Base-by-base conservation (phyloP, 768 basidiomycete genomes). In the Mycena indigotica region DNA sequence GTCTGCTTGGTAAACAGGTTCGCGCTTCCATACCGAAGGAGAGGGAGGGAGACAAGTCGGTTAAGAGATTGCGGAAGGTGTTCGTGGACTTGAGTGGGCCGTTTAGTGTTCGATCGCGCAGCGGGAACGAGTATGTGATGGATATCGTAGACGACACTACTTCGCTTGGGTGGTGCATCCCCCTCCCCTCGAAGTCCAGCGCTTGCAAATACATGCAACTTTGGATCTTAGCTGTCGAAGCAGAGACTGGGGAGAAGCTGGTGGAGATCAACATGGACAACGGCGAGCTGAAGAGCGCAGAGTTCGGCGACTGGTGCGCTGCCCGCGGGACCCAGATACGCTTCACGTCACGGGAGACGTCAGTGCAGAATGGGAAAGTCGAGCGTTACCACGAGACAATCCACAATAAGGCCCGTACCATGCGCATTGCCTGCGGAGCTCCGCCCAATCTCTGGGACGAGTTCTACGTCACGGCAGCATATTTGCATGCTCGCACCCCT, bases 371-470 rank as follows among this genome's bases (percentile, higher is more conserved):
- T 35, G 32, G 32, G 10, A 35, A 35, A 17, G 32, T 35, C 32
- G 32, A 35, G 32, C 32, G 32, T 17, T 35, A 35, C 32, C 32
- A 35, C 32, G 10, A 8, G 32, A 8, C 32, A 17, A 35, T 35
- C 17, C 32, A 35, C 8, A 35, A 35, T 17, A 56, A 55, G 28
- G 53, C 38, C 19, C 51, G 62, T 1, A 41, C 50, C 52, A 67
- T 49, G 54, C 32, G 8, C 19, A 49, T 13, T 46, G 28, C 10
- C 16, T 46, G 23, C 16, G 25, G 29, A 8, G 40, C 58, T 1
- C 67, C 67, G 0, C 52, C 46, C 8, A 51, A 56, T 30, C 40
- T 57, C 4, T 69, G 68, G 68, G 66, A 60, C 19, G 61, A 68
- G 28, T 59, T 64, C 21, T 28, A 54, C 6, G 29, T 59, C 1